These are phyloP conservation scores for Phytopythium helicoides DNA, from an alignment of 352 stramenopile species.

Conservation along the genomic window DNA sequence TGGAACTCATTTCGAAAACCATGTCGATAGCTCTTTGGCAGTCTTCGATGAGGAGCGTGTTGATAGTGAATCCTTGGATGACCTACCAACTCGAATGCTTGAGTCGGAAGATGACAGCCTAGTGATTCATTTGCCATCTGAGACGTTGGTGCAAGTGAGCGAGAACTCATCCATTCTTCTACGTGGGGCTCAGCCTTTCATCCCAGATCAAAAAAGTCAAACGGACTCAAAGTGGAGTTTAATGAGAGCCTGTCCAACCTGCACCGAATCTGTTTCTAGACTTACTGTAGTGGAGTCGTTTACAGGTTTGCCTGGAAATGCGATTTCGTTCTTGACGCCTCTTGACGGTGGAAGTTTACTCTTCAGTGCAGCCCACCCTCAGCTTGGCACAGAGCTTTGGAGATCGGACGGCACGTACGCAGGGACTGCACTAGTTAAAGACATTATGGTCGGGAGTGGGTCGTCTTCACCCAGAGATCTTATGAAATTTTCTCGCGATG, in stretches of 20 bases:
- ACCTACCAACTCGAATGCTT: constrained; percentile 32
- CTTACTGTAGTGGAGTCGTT: constrained; percentile 18
- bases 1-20: too few species aligned
- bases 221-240: constrained; percentile 16
- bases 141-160: constrained; percentile 35
- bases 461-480: constrained; percentile 34
- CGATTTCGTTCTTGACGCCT: constrained; percentile 19
- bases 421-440: constrained; percentile 64
- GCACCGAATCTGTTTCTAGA: constrained; percentile 18
- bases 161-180: constrained; percentile 39
- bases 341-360: constrained; percentile 15
- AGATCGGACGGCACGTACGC: constrained; percentile 56
- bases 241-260: constrained; percentile 22
- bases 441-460: constrained; percentile 44
- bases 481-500: constrained; percentile 51
- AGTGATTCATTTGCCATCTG: constrained; percentile 30
- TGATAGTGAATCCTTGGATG: constrained; percentile 16
- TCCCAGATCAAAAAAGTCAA: background rate
- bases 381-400: constrained; percentile 70
- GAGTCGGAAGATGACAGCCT: constrained; percentile 31
- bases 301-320: constrained; percentile 1
- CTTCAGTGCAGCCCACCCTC: constrained; percentile 24
- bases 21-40: too few species aligned
- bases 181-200: constrained; percentile 25
- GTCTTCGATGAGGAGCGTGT: too few species aligned